phyloP scores from a whole-genome alignment of 805 yeast genomes.

The Spathaspora passalidarum region DNA sequence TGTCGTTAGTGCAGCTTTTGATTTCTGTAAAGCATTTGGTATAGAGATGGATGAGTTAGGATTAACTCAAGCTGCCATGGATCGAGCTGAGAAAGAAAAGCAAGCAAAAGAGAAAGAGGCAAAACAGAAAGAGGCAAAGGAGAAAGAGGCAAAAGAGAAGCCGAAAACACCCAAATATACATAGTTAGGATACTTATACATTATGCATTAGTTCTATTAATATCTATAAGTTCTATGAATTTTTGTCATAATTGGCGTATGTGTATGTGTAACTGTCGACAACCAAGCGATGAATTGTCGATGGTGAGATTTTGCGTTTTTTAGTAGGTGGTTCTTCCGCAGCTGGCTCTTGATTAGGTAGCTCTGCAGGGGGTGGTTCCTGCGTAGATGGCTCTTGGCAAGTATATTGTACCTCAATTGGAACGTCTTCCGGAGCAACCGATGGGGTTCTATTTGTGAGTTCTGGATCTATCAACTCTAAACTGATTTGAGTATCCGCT shows the following conservation, averaged over 20 bases:
- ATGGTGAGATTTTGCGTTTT: neutral
- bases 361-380: too few species aligned
- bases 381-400: too few species aligned
- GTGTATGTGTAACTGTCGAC: constrained; percentile 1
- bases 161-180: too few species aligned
- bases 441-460: too few species aligned
- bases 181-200: too few species aligned
- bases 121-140: neutral
- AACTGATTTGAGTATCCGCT: too few species aligned
- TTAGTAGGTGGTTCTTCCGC: neutral
- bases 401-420: too few species aligned
- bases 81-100: neutral
- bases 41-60: constrained; percentile 5
- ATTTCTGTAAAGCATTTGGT: constrained; percentile 30
- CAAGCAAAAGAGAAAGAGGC: neutral
- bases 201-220: neutral
- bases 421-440: too few species aligned
- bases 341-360: too few species aligned
- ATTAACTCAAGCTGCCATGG: neutral
- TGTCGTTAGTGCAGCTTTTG: constrained; percentile 24
- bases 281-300: neutral
- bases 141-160: too few species aligned
- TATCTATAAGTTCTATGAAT: neutral
- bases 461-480: too few species aligned
- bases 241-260: constrained; percentile 2